Base-by-base conservation (phyloP, 2,329 filamentous ascomycete species). In the Sporothrix brunneoviolacea region DNA sequence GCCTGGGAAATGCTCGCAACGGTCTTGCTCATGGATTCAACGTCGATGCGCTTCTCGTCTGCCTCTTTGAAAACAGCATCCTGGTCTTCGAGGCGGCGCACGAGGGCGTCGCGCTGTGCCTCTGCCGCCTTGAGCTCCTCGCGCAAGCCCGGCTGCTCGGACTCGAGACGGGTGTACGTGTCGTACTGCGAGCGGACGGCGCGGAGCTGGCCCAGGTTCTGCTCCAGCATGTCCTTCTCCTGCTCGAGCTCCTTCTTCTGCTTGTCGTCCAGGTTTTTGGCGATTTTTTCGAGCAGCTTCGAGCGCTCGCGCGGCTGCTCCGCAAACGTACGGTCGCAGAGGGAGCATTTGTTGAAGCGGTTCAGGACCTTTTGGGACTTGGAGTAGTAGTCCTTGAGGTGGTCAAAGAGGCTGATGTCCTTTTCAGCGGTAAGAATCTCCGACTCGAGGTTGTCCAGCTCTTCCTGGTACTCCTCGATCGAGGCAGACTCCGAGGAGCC, bases 1-100 rank as follows among this genome's bases (percentile, higher is more conserved):
- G 84, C 84, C 64, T 87, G 85, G 8, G 78, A 70, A 53, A 98
- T 94, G 52, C 77, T 86, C 51, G 79, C 74, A 8, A 96, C 82
- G 2, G 86, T 88, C 65, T 87, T 89, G 39, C 77, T 76, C 57
- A 96, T 74, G 3, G 82, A 79, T 54, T 95, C 88, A 7, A 91
- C 70, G 18, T 65, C 63, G 24, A 60, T 57, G 18, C 59, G 56
- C 50, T 77, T 73, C 46, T 78, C 80, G 53, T 85, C 79, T 47
- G 80, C 78, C 39, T 83, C 76, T 38, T 77, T 72, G 47, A 93
- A 82, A 3, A 70, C 64, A 32, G 75, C 76, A 58, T 95, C 90
- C 55, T 83, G 74, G 46, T 79, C 74, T 61, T 90, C 86, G 2
- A 88, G 68, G 51, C 77, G 73, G 33, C 74, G 73, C 45, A 88